These are phyloP conservation scores for Trichopus zeylanicus DNA, from an alignment of 116 monocot species.

Conservation along the genomic window DNA sequence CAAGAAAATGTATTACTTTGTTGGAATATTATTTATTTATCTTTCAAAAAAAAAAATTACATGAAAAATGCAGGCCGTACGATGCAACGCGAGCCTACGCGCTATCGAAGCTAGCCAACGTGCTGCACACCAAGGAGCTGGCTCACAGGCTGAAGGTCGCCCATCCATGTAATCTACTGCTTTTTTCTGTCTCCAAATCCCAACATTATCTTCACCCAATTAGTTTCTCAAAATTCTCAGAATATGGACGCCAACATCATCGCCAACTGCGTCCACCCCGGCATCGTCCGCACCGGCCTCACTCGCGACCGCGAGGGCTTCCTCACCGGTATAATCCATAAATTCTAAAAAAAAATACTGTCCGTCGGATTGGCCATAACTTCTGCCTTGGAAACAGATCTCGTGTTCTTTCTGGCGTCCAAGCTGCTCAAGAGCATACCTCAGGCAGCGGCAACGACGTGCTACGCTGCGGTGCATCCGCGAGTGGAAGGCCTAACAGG, in stretches of 20 bases:
- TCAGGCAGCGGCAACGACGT: slow-evolving; percentile 91
- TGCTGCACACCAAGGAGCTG: slow-evolving; percentile 62
- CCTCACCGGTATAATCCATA: slow-evolving; percentile 38
- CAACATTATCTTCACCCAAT: neutral
- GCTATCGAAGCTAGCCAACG: slow-evolving; percentile 68
- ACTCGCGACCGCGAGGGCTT: slow-evolving; percentile 78
- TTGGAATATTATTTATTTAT: no score
- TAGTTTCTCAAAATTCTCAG: slow-evolving; percentile 19
- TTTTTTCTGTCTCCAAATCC: neutral
- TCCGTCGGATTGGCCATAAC: neutral
- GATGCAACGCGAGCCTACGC: slow-evolving; percentile 57
- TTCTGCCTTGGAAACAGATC: slow-evolving; percentile 23
- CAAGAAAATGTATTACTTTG: slow-evolving; percentile 33
- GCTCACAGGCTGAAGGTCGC: slow-evolving; percentile 40
- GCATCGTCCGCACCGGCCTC: slow-evolving; percentile 69
- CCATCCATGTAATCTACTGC: no score
- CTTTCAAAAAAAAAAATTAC: no score
- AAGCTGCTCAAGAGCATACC: slow-evolving; percentile 59
- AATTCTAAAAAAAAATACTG: neutral
- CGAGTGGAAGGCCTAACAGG: slow-evolving; percentile 42
- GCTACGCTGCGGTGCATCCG: slow-evolving; percentile 67
- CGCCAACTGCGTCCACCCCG: slow-evolving; percentile 78
- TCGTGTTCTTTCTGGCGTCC: slow-evolving; percentile 59
- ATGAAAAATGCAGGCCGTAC: slow-evolving; percentile 34
- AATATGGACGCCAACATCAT: slow-evolving; percentile 63